phyloP scores from a whole-genome alignment of 257 asterid species.

The Lycium ferocissimum region DNA sequence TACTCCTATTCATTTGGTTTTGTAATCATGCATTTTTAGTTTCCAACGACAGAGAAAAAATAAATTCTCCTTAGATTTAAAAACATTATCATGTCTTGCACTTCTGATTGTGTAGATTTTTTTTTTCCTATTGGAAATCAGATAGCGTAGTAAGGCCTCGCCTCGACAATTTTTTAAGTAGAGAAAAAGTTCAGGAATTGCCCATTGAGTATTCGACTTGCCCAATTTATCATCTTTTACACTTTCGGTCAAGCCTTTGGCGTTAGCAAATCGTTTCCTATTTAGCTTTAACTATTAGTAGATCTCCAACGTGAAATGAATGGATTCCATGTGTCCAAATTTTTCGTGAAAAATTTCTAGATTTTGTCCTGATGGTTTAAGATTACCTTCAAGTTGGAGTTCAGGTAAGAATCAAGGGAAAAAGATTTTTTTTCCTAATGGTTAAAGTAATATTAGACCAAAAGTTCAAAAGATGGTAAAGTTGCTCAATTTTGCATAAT shows the following conservation, averaged over 20 bases:
- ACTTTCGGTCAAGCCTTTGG: not conserved
- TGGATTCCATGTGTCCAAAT: not conserved
- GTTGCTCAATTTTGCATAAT: too few relatives aligned
- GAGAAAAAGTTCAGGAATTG: not conserved
- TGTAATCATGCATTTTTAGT: slow-evolving; percentile 2
- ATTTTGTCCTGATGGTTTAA: not conserved
- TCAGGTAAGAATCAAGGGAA: too few relatives aligned
- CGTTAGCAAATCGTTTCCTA: not conserved
- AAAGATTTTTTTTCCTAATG: not conserved
- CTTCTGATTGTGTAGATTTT: not conserved
- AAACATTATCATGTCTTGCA: not conserved
- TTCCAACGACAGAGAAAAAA: not conserved
- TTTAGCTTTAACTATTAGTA: not conserved
- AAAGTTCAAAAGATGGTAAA: not conserved
- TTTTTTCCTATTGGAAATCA: not conserved
- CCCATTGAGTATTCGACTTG: not conserved
- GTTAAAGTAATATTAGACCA: not conserved
- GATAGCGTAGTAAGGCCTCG: not conserved
- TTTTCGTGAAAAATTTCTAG: not conserved
- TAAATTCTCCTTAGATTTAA: not conserved
- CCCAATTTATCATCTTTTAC: not conserved
- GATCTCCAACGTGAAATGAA: not conserved
- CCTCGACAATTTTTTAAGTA: not conserved
- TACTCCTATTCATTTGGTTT: not conserved
- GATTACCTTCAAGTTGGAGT: not conserved